These are phyloP conservation scores for Gossypium lobatum DNA, from an alignment of 441 rosid genomes.

Conservation along the genomic window DNA sequence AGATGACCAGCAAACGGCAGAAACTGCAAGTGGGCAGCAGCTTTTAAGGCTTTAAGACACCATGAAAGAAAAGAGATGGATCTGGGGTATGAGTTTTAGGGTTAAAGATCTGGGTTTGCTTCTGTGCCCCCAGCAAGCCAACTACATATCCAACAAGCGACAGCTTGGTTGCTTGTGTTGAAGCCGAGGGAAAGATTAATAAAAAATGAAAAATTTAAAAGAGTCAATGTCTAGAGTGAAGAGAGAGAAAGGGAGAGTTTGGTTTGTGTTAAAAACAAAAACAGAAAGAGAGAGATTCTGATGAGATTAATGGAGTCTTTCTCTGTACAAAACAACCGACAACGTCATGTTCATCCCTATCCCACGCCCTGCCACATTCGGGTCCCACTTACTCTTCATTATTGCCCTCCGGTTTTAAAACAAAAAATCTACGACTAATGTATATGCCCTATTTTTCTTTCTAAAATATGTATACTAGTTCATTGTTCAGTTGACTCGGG, in stretches of 20 bases:
- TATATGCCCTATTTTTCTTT: too few species aligned
- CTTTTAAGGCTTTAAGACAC: conserved; percentile 15
- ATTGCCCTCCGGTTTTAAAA: not conserved
- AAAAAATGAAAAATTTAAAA: conserved; percentile 20
- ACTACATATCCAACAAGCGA: conserved; percentile 72
- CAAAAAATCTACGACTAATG: too few species aligned
- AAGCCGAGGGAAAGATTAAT: conserved; percentile 35
- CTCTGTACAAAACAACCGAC: conserved; percentile 61
- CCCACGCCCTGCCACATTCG: conserved; percentile 88
- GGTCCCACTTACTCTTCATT: conserved; percentile 26
- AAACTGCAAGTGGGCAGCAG: conserved; percentile 7
- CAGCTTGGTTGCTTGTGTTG: conserved; percentile 91
- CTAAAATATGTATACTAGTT: too few species aligned
- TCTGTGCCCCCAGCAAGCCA: conserved; percentile 68
- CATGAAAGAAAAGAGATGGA: not conserved
- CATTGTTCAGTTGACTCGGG: too few species aligned
- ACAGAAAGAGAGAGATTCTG: conserved; percentile 17
- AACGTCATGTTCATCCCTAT: conserved; percentile 90
- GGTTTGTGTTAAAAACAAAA: not conserved
- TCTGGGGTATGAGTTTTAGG: conserved; percentile 8
- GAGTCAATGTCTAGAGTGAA: conserved; percentile 16
- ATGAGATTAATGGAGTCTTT: not conserved
- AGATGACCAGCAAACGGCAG: conserved; percentile 1
- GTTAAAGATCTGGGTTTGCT: conserved; percentile 29
- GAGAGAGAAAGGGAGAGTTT: conserved; percentile 14